A percentile compares a stretch with the other conserved stretches of the same genome.
These are phyloP conservation scores for Puccinia polysora DNA, from an alignment of 1,284 basidiomycete species.

Conservation along the genomic window DNA sequence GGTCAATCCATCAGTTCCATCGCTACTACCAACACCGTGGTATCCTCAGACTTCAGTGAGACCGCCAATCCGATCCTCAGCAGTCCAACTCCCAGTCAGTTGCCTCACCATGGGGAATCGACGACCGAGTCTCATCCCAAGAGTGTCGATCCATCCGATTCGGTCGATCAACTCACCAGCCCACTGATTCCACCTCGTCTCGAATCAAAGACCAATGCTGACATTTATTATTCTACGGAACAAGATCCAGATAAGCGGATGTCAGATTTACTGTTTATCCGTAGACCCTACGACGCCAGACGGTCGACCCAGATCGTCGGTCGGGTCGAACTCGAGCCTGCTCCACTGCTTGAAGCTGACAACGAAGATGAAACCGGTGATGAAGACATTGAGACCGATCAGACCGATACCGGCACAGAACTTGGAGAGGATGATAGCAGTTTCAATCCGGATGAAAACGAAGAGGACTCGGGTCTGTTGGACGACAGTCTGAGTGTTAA, in stretches of 20 bases:
- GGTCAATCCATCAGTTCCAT: slow-evolving; percentile 30
- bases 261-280: slow-evolving; percentile 33
- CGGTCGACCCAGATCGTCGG: slow-evolving; percentile 35
- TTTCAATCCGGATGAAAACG: slow-evolving; percentile 21
- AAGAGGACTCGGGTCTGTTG: background rate
- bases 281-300: slow-evolving; percentile 3
- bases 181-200: slow-evolving; percentile 11
- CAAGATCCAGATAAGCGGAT: slow-evolving; percentile 43
- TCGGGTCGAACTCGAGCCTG: slow-evolving; percentile 22
- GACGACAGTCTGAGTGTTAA: slow-evolving; percentile 13
- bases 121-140: background rate
- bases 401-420: slow-evolving; percentile 18
- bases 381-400: slow-evolving; percentile 25
- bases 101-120: background rate
- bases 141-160: background rate
- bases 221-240: slow-evolving; percentile 23
- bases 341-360: slow-evolving; percentile 30
- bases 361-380: slow-evolving; percentile 20
- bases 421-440: slow-evolving; percentile 25
- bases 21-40: slow-evolving; percentile 26
- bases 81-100: background rate
- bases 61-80: background rate
- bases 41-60: slow-evolving; percentile 10
- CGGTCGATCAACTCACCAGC: background rate
- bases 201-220: background rate